Base-by-base conservation (phyloP, 2,329 filamentous ascomycete species). In the Phaeoacremonium minimum region DNA sequence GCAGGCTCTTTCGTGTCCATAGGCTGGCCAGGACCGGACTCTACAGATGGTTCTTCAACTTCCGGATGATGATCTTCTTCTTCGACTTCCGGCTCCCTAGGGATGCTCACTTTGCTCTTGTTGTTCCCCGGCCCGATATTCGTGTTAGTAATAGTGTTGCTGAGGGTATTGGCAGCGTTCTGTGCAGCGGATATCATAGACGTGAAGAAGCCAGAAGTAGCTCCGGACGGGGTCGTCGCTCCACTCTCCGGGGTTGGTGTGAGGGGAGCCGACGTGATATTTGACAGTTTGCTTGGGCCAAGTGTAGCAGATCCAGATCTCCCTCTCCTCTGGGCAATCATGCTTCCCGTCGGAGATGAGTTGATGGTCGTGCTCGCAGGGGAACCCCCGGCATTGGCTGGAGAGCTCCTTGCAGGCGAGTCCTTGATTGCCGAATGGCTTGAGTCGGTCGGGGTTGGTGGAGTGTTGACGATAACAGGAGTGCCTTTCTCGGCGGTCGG, bases 111-210 rank as follows among this genome's bases (percentile, higher is more conserved):
- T 32, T 19, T 38, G 22, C 14, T 39, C 15, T 28, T 67, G 45
- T 62, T 67, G 48, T 68, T 68, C 34, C 63, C 60, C n/a, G 75
- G 74, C 7, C 69, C 63, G 35, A 78, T 69, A 18, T 71, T 69
- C 4, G 73, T 75, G 55, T 80, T 90, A 33, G 79, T 77, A 32
- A 96, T 83, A 32, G 82, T 87, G 45, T 76, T 87, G 48, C 75
- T 87, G 5, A 90, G 59, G 14, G 78, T 81, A 46, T 69, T 88
- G 12, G 90, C 89, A 30, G 91, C 91, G 73, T 85, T 96, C 60
- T 97, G 91, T 14, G 93, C 93, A 31, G 85, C 91, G 28, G 88
- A 91, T 46, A 98, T 80, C 55, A 98, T 86, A 17, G 87, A 90
- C 5, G 88, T 95, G 63, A 98, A 97, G 66, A 98, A 97, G 1